Conservation (phyloP, 169 alveolate species). For the Eimeria sp. region DNA sequence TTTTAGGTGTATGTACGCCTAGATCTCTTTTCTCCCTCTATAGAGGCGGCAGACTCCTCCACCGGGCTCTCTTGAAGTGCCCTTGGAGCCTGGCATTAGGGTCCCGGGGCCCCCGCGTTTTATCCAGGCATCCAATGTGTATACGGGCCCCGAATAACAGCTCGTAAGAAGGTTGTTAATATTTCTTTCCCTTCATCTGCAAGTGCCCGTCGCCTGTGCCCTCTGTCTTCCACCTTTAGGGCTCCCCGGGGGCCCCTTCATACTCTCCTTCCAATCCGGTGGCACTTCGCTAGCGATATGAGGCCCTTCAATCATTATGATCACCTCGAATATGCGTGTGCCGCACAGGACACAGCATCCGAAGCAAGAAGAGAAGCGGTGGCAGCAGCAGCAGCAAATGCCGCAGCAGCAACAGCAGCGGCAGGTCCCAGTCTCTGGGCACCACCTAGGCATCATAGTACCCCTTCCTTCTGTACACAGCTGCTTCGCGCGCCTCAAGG, state of each 20-base stretch:
- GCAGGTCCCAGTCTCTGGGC: slow-evolving; percentile 17
- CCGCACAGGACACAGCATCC: background rate
- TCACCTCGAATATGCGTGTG: background rate
- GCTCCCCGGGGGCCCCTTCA: slow-evolving; percentile 23
- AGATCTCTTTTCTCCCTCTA: background rate
- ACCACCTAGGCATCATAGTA: slow-evolving; percentile 58
- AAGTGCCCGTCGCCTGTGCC: background rate
- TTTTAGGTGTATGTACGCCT: slow-evolving; percentile 1
- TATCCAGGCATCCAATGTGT: background rate
- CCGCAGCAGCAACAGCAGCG: slow-evolving; percentile 53
- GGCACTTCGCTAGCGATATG: background rate
- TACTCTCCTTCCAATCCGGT: background rate
- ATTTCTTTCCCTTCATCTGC: background rate
- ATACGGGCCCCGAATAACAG: background rate
- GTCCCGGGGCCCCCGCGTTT: background rate
- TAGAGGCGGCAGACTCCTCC: background rate
- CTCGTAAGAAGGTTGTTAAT: too few relatives aligned
- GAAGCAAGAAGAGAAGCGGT: background rate
- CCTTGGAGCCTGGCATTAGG: background rate
- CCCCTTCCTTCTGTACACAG: slow-evolving; percentile 63
- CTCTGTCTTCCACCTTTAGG: slow-evolving; percentile 6
- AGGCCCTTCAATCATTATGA: background rate
- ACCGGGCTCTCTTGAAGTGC: background rate
- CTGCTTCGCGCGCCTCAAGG: slow-evolving; percentile 64
- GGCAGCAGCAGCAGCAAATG: slow-evolving; percentile 37